Evolutionary conservation across 768 basidiomycete genomes (phyloP).

Genomic region (Lentinula guzmanii): DNA sequence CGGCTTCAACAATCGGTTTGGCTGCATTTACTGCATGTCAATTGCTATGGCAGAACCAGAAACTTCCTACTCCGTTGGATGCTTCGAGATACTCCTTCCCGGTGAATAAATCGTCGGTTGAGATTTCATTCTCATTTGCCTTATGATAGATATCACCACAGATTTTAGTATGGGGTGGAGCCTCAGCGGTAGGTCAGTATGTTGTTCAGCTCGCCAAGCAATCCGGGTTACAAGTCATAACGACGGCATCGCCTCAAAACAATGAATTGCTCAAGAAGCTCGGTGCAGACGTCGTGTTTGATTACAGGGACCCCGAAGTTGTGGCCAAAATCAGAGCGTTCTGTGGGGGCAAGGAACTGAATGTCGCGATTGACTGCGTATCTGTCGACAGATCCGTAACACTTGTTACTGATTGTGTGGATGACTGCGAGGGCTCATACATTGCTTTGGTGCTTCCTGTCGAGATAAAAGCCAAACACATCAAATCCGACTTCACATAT

Average conservation of each 20-base stretch:
- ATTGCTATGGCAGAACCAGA: conserved; percentile 11
- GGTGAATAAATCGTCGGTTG: neutral
- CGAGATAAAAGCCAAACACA: neutral
- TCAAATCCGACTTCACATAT: conserved; percentile 10
- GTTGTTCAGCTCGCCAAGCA: conserved; percentile 33
- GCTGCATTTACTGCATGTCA: conserved; percentile 14
- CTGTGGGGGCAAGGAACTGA: conserved; percentile 13
- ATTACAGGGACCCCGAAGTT: conserved; percentile 22
- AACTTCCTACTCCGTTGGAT: conserved; percentile 11
- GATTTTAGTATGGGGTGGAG: conserved; percentile 10
- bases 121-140: neutral
- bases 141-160: neutral
- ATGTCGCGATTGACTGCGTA: conserved; percentile 17
- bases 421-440: neutral
- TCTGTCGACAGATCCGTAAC: conserved; percentile 11
- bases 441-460: conserved; percentile 8
- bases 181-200: conserved; percentile 21
- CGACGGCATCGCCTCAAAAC: conserved; percentile 34
- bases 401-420: conserved; percentile 7
- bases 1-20: conserved; percentile 10
- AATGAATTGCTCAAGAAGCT: conserved; percentile 26
- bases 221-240: conserved; percentile 31
- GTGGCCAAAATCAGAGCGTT: conserved; percentile 16
- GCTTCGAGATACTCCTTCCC: conserved; percentile 9
- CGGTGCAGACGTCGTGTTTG: conserved; percentile 35